A percentile compares a stretch with the other conserved stretches of the same genome.
Conservation (phyloP, 306 rosid genomes). For the Corylus americana region DNA sequence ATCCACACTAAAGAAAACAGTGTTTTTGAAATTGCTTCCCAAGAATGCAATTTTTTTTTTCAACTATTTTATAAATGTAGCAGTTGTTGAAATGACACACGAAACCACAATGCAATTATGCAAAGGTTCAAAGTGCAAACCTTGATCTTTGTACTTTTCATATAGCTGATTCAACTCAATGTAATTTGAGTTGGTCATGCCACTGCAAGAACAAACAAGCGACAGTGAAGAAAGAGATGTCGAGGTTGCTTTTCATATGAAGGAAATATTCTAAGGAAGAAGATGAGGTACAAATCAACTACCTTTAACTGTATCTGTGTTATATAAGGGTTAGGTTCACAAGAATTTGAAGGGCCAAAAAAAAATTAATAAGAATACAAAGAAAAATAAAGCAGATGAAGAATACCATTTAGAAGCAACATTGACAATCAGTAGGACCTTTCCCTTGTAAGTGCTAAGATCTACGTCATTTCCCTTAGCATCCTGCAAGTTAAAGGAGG, state of each 20-base stretch:
- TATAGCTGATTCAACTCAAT: conserved; percentile 75
- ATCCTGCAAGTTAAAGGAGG: conserved; percentile 50
- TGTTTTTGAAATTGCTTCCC: too few relatives aligned
- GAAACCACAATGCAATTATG: not conserved
- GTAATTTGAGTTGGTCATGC: conserved; percentile 84
- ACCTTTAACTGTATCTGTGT: not conserved
- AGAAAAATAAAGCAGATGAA: not conserved
- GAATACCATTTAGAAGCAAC: conserved; percentile 93
- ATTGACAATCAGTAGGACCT: conserved; percentile 70
- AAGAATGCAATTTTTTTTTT: not conserved
- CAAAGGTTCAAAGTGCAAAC: conserved; percentile 30
- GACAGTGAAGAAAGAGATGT: not conserved
- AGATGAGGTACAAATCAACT: not conserved
- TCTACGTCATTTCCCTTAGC: conserved; percentile 62
- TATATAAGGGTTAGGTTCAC: not conserved
- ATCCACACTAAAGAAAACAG: not conserved
- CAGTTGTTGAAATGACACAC: not conserved
- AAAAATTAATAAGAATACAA: not conserved
- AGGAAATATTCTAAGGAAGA: not conserved
- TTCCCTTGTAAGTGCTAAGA: conserved; percentile 64
- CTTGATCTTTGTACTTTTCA: conserved; percentile 74
- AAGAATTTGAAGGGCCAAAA: not conserved
- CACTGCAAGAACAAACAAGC: conserved; percentile 55
- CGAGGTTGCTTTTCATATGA: not conserved
- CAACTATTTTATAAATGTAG: conserved; percentile 4